phyloP scores from a whole-genome alignment of 1,284 basidiomycete genomes.

The Heterobasidion parviporum region DNA sequence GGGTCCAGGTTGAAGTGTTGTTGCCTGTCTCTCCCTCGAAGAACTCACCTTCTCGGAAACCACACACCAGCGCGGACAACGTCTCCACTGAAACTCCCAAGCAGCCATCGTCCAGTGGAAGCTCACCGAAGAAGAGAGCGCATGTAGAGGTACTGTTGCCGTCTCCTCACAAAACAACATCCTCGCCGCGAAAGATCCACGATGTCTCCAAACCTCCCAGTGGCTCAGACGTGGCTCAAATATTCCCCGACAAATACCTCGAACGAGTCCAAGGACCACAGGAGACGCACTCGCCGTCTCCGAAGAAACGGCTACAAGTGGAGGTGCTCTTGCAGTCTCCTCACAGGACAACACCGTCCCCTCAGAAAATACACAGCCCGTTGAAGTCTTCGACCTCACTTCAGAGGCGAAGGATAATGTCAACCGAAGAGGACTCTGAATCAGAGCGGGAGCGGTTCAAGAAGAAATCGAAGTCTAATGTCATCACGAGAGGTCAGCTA shows the following conservation, averaged over 20 bases:
- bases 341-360: background rate
- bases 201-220: background rate
- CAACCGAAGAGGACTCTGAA: background rate
- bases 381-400: background rate
- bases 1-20: constrained; percentile 11
- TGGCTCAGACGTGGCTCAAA: background rate
- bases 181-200: background rate
- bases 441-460: background rate
- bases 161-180: background rate
- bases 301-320: constrained; percentile 10
- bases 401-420: background rate
- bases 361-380: background rate
- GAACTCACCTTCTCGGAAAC: background rate
- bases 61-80: background rate
- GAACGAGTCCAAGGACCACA: background rate
- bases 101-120: background rate
- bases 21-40: background rate
- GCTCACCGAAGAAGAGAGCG: background rate
- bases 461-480: background rate
- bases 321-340: constrained; percentile 6
- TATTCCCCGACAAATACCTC: constrained; percentile 5
- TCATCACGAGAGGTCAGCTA: background rate
- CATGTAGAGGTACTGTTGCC: background rate
- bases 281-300: background rate
- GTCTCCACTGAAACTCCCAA: too few species aligned